These are phyloP conservation scores for Papilionanthe hybrid DNA, from an alignment of 116 monocot genomes.

Conservation along the genomic window DNA sequence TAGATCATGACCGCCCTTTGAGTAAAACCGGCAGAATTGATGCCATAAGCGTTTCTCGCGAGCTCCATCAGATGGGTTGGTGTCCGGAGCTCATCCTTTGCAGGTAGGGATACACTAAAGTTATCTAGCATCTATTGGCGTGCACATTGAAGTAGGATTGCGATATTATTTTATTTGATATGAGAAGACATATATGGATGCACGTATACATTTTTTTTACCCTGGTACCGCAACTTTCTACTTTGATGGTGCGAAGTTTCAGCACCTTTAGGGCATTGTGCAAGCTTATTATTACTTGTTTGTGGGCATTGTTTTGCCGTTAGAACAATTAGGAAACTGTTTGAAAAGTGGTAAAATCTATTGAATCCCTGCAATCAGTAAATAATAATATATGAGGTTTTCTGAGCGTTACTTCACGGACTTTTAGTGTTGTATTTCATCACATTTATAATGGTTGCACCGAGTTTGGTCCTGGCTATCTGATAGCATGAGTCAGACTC, in stretches of 20 bases:
- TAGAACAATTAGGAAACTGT: not conserved
- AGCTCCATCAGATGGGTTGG: conserved; percentile 90
- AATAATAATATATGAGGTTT: not conserved
- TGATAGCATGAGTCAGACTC: not conserved
- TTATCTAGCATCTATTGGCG: not conserved
- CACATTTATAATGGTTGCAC: not conserved
- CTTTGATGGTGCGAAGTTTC: not conserved
- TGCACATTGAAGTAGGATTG: not conserved
- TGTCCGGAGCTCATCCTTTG: conserved; percentile 78
- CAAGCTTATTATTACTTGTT: not conserved
- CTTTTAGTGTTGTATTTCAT: not conserved
- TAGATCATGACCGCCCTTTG: conserved; percentile 85
- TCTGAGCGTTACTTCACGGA: not conserved
- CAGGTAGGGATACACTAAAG: conserved; percentile 33
- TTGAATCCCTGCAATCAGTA: not conserved
- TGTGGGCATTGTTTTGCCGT: not conserved
- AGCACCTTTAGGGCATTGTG: not conserved
- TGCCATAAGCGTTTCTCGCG: conserved; percentile 45
- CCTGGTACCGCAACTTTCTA: not conserved
- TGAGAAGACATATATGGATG: not conserved
- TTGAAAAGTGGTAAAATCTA: not conserved
- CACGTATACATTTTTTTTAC: not conserved
- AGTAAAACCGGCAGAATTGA: conserved; percentile 58
- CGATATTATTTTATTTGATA: too few relatives aligned
- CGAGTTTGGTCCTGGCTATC: not conserved